Evolutionary conservation across 495 filamentous ascomycete species (phyloP), one percentile per base, ranked within the genome.

Genomic region (Hypoxylon lienhwacheense): DNA sequence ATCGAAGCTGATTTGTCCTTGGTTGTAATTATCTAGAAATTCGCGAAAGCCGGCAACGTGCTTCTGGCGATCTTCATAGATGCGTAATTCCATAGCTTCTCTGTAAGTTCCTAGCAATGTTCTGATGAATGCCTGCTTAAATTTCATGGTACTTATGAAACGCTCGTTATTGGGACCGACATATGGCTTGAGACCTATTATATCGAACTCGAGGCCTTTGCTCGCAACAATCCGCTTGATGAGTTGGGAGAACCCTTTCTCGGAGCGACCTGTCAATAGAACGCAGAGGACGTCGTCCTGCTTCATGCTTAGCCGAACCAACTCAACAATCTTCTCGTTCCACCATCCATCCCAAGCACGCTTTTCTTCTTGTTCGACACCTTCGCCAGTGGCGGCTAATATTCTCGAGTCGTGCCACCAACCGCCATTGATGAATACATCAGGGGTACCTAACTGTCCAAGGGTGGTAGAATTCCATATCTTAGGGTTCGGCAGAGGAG

Each of bases 401-500:
- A 99, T 87, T 29, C 83, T 81, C 16, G 84, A 74, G 64, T 97
- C 90, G 69, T 99, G 93, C 93, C 93, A 99, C 93, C 93, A 99
- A 24, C 95, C 92, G 47, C 93, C 93, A 55, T 85, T 87, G 21
- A 84, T 73, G 47, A 99, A 91, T 41, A 78, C 76, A 47, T 93
- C 85, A 47, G 85, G 84, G 17, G 79, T 80, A 54, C 88, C 81
- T 5, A 99, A 76, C 43, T 84, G 80, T 5, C 87, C 87, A 25
- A 93, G 82, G 0, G 89, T 93, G 5, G 74, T 72, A 1, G 76
- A 75, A 42, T 87, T 86, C 93, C 93, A 99, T 55, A 99, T 66
- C 61, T 90, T 88, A 1, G 82, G 82, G 59, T 97, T 97, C 0
- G 93, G 93, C 5, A 96, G 75, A 14, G 93, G 93, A 15, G 84